Evolutionary conservation across 2,329 filamentous ascomycete species (phyloP), one percentile per base, ranked within the genome.

Genomic region (Fusarium domesticum): DNA sequence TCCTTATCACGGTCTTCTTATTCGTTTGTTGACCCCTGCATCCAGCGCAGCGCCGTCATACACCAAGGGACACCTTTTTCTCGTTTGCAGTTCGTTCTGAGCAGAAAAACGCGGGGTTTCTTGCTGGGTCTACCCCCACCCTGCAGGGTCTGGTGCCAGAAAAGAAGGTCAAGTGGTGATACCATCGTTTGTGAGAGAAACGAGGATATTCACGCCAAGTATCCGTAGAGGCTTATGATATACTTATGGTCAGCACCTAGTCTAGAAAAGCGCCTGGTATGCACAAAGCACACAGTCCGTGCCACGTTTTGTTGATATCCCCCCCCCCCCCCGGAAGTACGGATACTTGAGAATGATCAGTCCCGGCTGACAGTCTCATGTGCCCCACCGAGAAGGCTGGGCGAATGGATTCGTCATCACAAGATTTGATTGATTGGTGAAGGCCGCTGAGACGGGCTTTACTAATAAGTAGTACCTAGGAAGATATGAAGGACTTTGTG

Each of bases 71-170:
- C n/a, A 25, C 42, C 37, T 31, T 33, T 32, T 32, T 14, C 41
- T 38, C 43, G n/a, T n/a, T n/a, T n/a, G n/a, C n/a, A n/a, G 33
- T 30, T 50, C 23, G 23, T 28, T 8, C 23, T 11, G 23, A 11
- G 14, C 10, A 12, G 40, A 42, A 54, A 59, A 59, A 59, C 54
- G 57, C 57, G 57, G 57, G 56, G 57, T 59, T 47, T 54, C 41
- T 18, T 11, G 31, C 11, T 39, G 15, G 11, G 16, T 35, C 47
- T 36, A 37, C 49, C 50, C 47, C 56, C 56, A 57, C 40, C 37
- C 48, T 56, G 42, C 53, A 59, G 51, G 53, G 53, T 58, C 51
- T 52, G 35, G 35, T 35, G 17, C 17, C 17, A 11, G 23, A 12
- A 12, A 28, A 28, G 23, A 28, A 28, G 23, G 14, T 4, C 10